These are phyloP conservation scores for Leishmania lainsoni DNA, from an alignment of 208 protist genomes.

Conservation along the genomic window DNA sequence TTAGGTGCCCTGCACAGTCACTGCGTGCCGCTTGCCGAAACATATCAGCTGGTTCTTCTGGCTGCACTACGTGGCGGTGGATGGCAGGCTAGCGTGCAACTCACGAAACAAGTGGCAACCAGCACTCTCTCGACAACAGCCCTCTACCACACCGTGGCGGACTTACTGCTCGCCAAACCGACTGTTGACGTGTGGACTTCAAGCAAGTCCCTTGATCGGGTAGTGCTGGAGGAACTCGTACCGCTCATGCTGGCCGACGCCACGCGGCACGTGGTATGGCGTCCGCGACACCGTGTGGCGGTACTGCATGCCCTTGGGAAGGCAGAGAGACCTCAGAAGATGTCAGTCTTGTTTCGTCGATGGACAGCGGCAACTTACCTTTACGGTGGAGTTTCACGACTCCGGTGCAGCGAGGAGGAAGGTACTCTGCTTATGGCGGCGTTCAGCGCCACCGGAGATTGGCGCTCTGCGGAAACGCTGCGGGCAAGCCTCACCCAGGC, in stretches of 20 bases:
- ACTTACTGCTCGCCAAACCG: constrained; percentile 38
- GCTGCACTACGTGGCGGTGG: constrained; percentile 42
- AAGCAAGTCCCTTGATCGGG: background rate
- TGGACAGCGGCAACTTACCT: background rate
- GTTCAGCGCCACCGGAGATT: constrained; percentile 29
- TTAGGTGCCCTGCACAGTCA: constrained; percentile 51
- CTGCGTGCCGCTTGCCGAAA: constrained; percentile 65
- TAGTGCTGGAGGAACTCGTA: constrained; percentile 18
- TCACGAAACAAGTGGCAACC: constrained; percentile 58
- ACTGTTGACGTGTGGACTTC: background rate
- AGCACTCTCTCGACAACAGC: constrained; percentile 56
- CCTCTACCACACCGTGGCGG: constrained; percentile 56
- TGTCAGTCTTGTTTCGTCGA: constrained; percentile 16
- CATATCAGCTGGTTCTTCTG: constrained; percentile 59
- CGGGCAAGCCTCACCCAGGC: background rate
- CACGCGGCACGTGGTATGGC: constrained; percentile 25
- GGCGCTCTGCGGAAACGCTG: constrained; percentile 27
- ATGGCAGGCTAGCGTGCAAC: constrained; percentile 40
- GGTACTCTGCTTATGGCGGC: constrained; percentile 22
- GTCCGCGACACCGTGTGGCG: constrained; percentile 22
- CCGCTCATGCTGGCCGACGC: constrained; percentile 37
- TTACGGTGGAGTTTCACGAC: background rate
- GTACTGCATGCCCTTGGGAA: constrained; percentile 15
- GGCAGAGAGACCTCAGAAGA: constrained; percentile 1
- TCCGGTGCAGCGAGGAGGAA: constrained; percentile 14